Percentiles rank a stretch among this genome's conserved stretches.
These are phyloP conservation scores for Coniochaeta hoffmannii DNA, from an alignment of 2,329 filamentous ascomycete species.

Conservation along the genomic window DNA sequence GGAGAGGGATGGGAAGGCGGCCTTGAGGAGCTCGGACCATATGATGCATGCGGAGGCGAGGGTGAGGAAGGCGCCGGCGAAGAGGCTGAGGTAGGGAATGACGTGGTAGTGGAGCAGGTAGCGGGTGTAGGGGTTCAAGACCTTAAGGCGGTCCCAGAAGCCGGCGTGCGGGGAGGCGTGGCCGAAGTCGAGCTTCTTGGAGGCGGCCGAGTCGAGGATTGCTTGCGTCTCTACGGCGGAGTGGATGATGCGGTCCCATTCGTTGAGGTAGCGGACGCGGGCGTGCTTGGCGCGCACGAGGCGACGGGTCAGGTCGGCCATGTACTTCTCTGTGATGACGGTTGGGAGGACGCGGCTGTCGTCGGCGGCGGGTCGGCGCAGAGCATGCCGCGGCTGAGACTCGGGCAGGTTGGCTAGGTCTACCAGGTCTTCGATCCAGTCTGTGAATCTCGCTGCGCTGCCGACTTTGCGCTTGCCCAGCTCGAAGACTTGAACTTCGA, in stretches of 20 bases:
- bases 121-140: conserved; percentile 75
- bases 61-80: conserved; percentile 59
- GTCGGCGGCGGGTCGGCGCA: conserved; percentile 6
- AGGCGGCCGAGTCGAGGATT: conserved; percentile 76
- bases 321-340: conserved; percentile 86
- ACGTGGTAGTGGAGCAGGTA: conserved; percentile 70
- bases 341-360: conserved; percentile 49
- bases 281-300: conserved; percentile 77
- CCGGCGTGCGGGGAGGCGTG: conserved; percentile 47
- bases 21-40: conserved; percentile 90
- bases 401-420: conserved; percentile 69
- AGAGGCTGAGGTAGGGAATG: conserved; percentile 59
- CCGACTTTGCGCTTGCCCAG: conserved; percentile 75
- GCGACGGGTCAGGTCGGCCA: conserved; percentile 81
- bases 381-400: conserved; percentile 35
- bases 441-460: conserved; percentile 66
- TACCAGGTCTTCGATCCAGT: conserved; percentile 93
- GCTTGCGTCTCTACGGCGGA: conserved; percentile 69
- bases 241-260: conserved; percentile 76
- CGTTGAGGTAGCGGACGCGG: conserved; percentile 71
- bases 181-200: conserved; percentile 72
- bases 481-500: conserved; percentile 75
- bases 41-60: conserved; percentile 76
- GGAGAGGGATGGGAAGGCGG: conserved; percentile 69
- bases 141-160: conserved; percentile 43